phyloP scores from a whole-genome alignment of 225 moss, liverwort and hornwort species.

The Pleurozium schreberi region DNA sequence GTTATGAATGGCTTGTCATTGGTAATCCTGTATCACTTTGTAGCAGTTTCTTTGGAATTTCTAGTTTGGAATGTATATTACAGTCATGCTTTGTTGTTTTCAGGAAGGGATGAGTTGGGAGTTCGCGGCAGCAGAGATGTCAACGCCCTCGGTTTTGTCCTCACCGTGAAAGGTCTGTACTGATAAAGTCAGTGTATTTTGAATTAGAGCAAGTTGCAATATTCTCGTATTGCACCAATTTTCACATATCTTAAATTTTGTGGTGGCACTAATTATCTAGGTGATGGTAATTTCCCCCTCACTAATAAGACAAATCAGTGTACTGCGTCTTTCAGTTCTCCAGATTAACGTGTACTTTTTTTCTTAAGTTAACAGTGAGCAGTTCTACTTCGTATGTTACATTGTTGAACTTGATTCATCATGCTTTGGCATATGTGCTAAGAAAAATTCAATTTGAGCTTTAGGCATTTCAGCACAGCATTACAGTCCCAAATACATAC shows the following conservation, averaged over 20 bases:
- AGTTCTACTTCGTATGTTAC: not conserved
- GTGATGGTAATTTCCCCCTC: too few species aligned
- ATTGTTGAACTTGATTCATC: not conserved
- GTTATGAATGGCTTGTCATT: not conserved
- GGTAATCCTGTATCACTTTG: not conserved
- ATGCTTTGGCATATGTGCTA: not conserved
- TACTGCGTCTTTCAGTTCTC: not conserved
- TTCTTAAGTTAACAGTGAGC: not conserved
- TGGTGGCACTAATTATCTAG: too few species aligned
- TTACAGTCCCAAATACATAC: too few species aligned
- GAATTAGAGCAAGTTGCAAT: not conserved
- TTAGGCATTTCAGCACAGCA: not conserved
- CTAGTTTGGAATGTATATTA: not conserved
- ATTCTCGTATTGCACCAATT: not conserved
- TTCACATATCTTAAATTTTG: too few species aligned
- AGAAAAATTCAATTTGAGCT: not conserved
- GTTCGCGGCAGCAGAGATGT: not conserved
- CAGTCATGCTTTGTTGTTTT: not conserved
- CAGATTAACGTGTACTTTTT: too few species aligned
- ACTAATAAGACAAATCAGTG: not conserved
- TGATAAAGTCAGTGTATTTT: not conserved
- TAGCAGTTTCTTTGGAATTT: not conserved
- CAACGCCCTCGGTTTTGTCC: not conserved
- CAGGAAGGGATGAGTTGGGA: conserved; percentile 30
- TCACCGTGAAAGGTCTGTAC: too few species aligned